Base-by-base conservation (phyloP, 805 yeast genomes). In the Saccharomycopsis sp. region DNA sequence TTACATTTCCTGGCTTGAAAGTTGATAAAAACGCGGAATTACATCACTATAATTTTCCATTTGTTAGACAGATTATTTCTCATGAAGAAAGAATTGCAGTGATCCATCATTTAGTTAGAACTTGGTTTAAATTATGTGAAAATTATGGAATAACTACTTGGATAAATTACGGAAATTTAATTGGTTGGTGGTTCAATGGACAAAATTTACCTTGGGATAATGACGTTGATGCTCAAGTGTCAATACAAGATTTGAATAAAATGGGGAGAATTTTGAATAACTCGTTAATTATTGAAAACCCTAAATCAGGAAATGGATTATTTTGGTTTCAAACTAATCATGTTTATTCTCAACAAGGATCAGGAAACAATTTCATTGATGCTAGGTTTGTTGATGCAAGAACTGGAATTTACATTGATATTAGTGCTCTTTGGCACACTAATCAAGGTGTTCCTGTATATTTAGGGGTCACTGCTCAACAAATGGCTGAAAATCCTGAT, bases 161-260 rank as follows among this genome's bases (percentile, higher is more conserved):
- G 83, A 66, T 79, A 28, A 75, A 80, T 4, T 82, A 78, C 58
- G 85, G 85, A 2, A 64, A 82, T 7, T 62, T 79, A 47, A 65
- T 79, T 22, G 79, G 81, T 5, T 79, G 79, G 74, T 71, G 72
- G 52, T 77, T 76, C 70, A 76, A 74, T 55, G 82, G 81, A 1
- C 57, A 74, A 47, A 61, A 67, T 4, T 63, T 79, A 51, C 79
- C 80, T 5, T 79, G 81, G 81, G 85, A 78, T 57, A 64, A 66
- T 37, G 83, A 78, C 54, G 60, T 75, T 27, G 84, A 79, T 60
- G 80, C 75, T n/a, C 81, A 77, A 54, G 61, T 78, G 55, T 72
- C 82, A 1, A 70, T 72, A 47, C 54, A 51, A 2, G 71, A 72
- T 29, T 55, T 75, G 40, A 60, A 63, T 40, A 56, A 52, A 31